phyloP scores from a whole-genome alignment of 305 asterid genomes.

The Lippia alba region DNA sequence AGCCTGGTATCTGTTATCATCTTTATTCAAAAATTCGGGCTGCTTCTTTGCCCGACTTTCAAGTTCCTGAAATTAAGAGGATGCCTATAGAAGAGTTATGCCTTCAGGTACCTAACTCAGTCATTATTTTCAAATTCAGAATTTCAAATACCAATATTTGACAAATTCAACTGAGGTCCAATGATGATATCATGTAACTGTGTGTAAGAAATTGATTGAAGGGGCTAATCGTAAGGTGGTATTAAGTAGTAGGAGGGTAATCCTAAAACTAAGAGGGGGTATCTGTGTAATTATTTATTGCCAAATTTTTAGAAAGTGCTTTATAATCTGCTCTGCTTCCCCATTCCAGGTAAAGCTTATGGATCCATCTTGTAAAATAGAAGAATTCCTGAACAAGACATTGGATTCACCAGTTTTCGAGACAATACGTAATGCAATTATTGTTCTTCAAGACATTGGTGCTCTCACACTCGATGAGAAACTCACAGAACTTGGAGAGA shows the following conservation, averaged over 20 bases:
- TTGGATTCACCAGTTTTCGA: constrained; percentile 87
- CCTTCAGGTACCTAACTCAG: constrained; percentile 64
- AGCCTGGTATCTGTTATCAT: constrained; percentile 92
- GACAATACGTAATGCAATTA: constrained; percentile 80
- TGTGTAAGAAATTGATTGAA: not conserved
- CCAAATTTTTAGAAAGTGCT: not conserved
- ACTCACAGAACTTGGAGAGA: constrained; percentile 89
- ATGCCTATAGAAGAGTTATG: constrained; percentile 96
- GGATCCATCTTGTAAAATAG: constrained; percentile 78
- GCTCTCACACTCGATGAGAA: constrained; percentile 79
- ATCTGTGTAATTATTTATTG: not conserved
- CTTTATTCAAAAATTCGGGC: constrained; percentile 85
- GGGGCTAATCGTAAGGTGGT: not conserved
- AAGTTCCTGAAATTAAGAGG: constrained; percentile 97
- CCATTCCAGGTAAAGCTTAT: constrained; percentile 82
- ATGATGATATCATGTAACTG: not conserved
- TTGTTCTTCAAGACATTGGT: constrained; percentile 87
- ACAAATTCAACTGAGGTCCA: no score
- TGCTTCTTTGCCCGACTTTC: constrained; percentile 79
- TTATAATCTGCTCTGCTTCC: constrained; percentile 20
- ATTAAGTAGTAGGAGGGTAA: not conserved
- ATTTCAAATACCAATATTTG: no score
- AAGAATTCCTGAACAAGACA: constrained; percentile 80
- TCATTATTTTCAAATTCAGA: no score
- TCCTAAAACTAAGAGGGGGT: not conserved